Evolutionary conservation across 176 grass and related monocot genomes (phyloP).

Genomic region (Oryza brachyantha): DNA sequence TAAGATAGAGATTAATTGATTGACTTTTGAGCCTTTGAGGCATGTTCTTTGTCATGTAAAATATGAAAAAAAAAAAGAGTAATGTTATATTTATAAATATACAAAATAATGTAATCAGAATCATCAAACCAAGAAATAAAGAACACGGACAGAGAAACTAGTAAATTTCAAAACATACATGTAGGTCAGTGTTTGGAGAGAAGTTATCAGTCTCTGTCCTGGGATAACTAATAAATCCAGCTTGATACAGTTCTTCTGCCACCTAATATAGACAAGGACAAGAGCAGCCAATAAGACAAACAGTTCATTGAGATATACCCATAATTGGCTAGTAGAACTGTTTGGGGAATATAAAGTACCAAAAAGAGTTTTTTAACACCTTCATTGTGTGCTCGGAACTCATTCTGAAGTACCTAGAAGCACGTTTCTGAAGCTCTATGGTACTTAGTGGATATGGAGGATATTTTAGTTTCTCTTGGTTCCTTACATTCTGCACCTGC

Average conservation of each 20-base stretch:
- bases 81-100: conserved; percentile 1
- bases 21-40: conserved; percentile 14
- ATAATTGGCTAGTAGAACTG: conserved; percentile 18
- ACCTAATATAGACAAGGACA: conserved; percentile 54
- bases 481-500: conserved; percentile 80
- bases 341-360: conserved; percentile 4
- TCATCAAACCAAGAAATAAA: conserved; percentile 28
- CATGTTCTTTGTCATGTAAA: conserved; percentile 19
- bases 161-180: conserved; percentile 57
- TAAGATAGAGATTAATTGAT: background rate
- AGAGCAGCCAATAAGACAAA: conserved; percentile 28
- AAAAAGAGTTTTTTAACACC: conserved; percentile 44
- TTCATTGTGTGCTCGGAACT: conserved; percentile 96
- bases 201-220: conserved; percentile 95
- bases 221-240: conserved; percentile 96
- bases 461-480: conserved; percentile 92
- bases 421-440: conserved; percentile 93
- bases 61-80: background rate
- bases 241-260: conserved; percentile 90
- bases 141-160: background rate
- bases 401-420: conserved; percentile 98
- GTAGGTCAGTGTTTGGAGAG: conserved; percentile 84
- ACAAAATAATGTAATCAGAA: background rate
- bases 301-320: conserved; percentile 1
- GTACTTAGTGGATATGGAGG: conserved; percentile 96